Evolutionary conservation across 1,139 yeast species (phyloP).

Genomic region (Debaryomyces psychrophilus): DNA sequence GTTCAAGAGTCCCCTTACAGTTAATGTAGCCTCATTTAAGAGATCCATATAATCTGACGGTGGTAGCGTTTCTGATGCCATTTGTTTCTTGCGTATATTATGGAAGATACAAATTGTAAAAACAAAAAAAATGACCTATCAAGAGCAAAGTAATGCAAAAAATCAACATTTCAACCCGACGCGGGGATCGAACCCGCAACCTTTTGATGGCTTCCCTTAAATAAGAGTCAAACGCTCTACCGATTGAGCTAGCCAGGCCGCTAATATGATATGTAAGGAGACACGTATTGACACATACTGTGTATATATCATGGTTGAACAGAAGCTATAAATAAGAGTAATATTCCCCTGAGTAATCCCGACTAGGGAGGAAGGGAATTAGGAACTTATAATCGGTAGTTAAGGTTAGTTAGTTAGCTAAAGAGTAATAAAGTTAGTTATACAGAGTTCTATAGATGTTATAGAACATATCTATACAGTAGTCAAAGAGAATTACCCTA

Average conservation of each 20-base stretch:
- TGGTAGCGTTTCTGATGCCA: constrained; percentile 5
- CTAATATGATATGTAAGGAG: constrained; percentile 1
- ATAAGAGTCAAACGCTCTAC: constrained; percentile 23
- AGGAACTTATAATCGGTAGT: no score
- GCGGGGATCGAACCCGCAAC: constrained; percentile 45
- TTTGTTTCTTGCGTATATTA: neutral
- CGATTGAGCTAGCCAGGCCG: constrained; percentile 23
- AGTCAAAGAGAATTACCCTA: no score
- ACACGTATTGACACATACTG: no score
- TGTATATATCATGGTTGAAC: no score
- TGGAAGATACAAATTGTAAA: neutral
- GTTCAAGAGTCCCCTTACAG: constrained; percentile 19
- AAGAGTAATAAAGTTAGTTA: no score
- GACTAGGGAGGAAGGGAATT: no score
- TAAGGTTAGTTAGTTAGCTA: no score
- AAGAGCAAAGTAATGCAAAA: neutral
- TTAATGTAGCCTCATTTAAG: constrained; percentile 25
- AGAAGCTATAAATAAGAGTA: no score
- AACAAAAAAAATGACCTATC: neutral
- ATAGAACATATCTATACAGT: no score
- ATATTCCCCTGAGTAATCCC: no score
- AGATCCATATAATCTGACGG: constrained; percentile 22
- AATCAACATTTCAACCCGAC: constrained; percentile 25
- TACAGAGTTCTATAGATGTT: no score
- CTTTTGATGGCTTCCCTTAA: constrained; percentile 30